phyloP scores from a whole-genome alignment of 306 rosid species.

The Abrus precatorius region DNA sequence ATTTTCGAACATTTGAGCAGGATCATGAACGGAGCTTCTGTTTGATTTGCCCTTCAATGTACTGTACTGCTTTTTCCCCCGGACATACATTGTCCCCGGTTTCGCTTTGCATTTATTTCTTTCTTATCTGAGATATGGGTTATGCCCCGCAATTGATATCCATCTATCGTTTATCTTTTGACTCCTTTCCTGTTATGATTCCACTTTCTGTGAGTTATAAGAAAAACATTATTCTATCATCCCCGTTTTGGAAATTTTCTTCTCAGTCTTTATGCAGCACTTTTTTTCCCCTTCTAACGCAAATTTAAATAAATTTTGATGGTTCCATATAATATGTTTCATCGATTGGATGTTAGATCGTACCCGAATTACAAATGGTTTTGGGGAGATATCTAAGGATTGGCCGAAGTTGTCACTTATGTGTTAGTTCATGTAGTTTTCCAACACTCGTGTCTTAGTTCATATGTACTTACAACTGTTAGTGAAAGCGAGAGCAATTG shows the following conservation, averaged over 20 bases:
- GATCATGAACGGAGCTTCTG: not conserved
- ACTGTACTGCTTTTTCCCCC: not conserved
- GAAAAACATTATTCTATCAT: not conserved
- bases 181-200: constrained; percentile 21
- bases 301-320: not conserved
- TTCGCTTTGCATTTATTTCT: not conserved
- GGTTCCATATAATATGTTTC: not conserved
- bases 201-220: not conserved
- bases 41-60: not conserved
- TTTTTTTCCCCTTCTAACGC: not conserved
- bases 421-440: not conserved
- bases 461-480: not conserved
- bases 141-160: constrained; percentile 21
- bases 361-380: not conserved
- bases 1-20: not conserved
- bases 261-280: not conserved
- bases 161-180: constrained; percentile 19
- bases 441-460: not conserved
- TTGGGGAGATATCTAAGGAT: not conserved
- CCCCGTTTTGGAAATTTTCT: not conserved
- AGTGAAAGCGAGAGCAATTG: not conserved
- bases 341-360: not conserved
- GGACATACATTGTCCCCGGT: not conserved
- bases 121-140: not conserved
- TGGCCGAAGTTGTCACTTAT: not conserved